phyloP scores from a whole-genome alignment of 192 early-diverging fungal species.

The Neocallimastix lanati region DNA sequence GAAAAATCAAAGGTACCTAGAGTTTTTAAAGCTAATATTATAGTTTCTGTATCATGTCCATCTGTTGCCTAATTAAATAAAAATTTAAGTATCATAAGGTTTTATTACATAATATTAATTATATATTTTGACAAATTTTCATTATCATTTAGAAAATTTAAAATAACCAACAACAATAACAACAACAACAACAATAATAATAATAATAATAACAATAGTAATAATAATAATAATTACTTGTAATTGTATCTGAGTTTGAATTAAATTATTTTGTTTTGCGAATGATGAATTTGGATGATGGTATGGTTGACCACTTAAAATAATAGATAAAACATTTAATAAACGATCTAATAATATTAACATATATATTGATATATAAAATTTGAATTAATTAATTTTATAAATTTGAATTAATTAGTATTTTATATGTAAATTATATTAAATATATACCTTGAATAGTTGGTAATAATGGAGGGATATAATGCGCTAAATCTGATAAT shows the following conservation, averaged over 20 bases:
- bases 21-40: constrained; percentile 64
- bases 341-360: constrained; percentile 38
- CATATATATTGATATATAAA: no score
- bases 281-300: constrained; percentile 51
- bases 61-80: constrained; percentile 15
- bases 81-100: no score
- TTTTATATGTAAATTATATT: no score
- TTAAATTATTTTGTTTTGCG: constrained; percentile 7
- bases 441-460: constrained; percentile 86
- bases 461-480: constrained; percentile 63
- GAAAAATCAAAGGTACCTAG: constrained; percentile 73
- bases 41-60: constrained; percentile 45
- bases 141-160: no score
- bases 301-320: constrained; percentile 63
- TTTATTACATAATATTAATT: no score
- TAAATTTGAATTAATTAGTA: no score
- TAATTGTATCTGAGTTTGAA: constrained; percentile 3
- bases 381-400: no score
- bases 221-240: background rate
- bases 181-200: no score
- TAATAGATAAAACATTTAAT: constrained; percentile 73
- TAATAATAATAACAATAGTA: no score
- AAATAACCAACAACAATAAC: no score
- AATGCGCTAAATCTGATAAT: constrained; percentile 53
- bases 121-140: no score